Conservation (phyloP, 106 monocot genomes). For the Phalaenopsis aphrodite region DNA sequence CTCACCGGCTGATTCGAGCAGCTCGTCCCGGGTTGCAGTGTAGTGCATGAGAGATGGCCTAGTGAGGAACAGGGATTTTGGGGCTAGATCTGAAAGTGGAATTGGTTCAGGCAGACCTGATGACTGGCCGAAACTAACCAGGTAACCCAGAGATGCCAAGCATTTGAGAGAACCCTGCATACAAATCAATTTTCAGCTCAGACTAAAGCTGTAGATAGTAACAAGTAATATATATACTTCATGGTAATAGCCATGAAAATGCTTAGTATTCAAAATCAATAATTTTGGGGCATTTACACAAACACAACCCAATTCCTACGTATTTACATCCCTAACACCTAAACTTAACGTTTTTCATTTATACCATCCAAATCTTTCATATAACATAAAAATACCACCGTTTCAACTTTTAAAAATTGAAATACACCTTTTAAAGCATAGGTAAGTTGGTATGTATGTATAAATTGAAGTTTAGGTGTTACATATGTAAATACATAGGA, state of each 20-base stretch:
- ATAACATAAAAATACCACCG: too few species aligned
- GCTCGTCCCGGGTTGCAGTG: constrained; percentile 70
- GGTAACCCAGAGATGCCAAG: constrained; percentile 46
- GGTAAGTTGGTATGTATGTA: too few species aligned
- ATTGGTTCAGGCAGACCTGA: constrained; percentile 74
- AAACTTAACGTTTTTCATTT: too few species aligned
- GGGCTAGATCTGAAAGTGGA: constrained; percentile 47
- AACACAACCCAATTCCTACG: too few species aligned
- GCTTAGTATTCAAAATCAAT: not conserved
- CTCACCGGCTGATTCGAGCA: constrained; percentile 75
- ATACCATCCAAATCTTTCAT: too few species aligned
- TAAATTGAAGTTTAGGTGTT: too few species aligned
- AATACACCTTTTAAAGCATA: too few species aligned
- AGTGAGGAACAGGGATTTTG: constrained; percentile 73
- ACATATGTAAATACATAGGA: too few species aligned
- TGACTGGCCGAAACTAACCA: constrained; percentile 87
- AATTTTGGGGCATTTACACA: too few species aligned
- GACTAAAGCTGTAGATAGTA: not conserved
- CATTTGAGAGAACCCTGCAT: constrained; percentile 75
- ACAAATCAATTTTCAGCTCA: not conserved
- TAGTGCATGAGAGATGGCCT: constrained; percentile 73
- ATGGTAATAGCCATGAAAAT: not conserved
- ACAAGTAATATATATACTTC: too few species aligned
- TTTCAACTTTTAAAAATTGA: too few species aligned
- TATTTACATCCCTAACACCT: too few species aligned